Evolutionary conservation across 768 basidiomycete species (phyloP).

Genomic region (Mycena haematopus): DNA sequence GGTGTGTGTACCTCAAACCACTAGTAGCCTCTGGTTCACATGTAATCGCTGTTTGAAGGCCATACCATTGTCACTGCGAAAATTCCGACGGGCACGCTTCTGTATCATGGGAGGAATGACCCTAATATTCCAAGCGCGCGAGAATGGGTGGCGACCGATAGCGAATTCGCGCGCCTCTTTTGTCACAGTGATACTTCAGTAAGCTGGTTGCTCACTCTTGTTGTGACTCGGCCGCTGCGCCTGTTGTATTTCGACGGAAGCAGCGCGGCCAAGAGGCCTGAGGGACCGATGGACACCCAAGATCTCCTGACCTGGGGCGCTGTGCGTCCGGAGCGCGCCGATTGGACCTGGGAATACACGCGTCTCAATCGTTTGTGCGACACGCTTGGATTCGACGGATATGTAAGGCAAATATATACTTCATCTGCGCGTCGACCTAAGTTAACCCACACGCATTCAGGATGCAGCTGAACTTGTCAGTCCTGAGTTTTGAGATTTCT

Average conservation of each 20-base stretch:
- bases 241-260: slow-evolving; percentile 49
- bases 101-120: slow-evolving; percentile 43
- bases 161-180: slow-evolving; percentile 41
- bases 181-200: slow-evolving; percentile 4
- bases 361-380: slow-evolving; percentile 48
- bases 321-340: slow-evolving; percentile 19
- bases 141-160: slow-evolving; percentile 48
- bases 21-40: too few relatives aligned
- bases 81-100: slow-evolving; percentile 42
- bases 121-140: slow-evolving; percentile 36
- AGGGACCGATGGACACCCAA: slow-evolving; percentile 44
- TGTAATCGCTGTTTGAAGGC: too few relatives aligned
- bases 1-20: not conserved
- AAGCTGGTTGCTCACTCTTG: slow-evolving; percentile 33
- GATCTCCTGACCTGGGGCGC: slow-evolving; percentile 44
- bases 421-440: slow-evolving; percentile 6
- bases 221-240: slow-evolving; percentile 37
- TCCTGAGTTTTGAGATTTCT: slow-evolving; percentile 2
- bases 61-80: slow-evolving; percentile 37
- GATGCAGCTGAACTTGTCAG: slow-evolving; percentile 58
- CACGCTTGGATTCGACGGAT: slow-evolving; percentile 49
- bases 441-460: slow-evolving; percentile 30
- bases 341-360: slow-evolving; percentile 36
- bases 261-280: slow-evolving; percentile 40
- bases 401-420: slow-evolving; percentile 44